Base-by-base conservation (phyloP, 768 basidiomycete genomes). In the Leccinum boreale region DNA sequence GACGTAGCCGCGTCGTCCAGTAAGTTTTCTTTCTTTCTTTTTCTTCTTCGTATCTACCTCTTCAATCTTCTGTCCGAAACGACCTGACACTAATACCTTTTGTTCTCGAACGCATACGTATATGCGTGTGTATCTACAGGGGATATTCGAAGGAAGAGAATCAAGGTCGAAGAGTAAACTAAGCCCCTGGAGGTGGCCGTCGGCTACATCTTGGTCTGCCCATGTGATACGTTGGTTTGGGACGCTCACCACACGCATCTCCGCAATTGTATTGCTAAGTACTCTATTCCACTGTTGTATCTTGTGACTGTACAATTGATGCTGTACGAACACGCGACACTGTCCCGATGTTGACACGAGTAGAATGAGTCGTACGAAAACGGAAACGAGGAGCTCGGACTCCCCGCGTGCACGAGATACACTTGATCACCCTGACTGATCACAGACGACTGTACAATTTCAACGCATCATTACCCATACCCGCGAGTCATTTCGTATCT, bases 141-240 rank as follows among this genome's bases (percentile, higher is more conserved):
- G 17, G 36, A 46, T 17, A n/a, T n/a, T 39, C 36, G 17, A 26
- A 45, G 48, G 15, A 68, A 64, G 47, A 63, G 42, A 11, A 51
- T 67, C 47, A 67, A 67, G 53, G 44, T 59, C 11, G 61, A 68
- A 28, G 57, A 67, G 23, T 42, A 10, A 2, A 39, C 17, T 39
- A n/a, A n/a, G 52, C 24, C 58, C 24, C 24, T 24, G 24, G 24
- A 58, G 50, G 15, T 28, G 11, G 23, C 5, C 15, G 36, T 17
- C 2, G 17, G 36, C 36, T n/a, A 39, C 17, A 9, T 39, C 36
- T 39, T n/a, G 36, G 36, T 39, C 8, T 39, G 17, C 14, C 0
- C 14, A 14, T 14, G 35, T 36, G 35, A 17, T 36, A 17, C 15
- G 35, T 36, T 36, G 15, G 35, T 36, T 36, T 36, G 35, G 7